Percentiles rank a stretch among this genome's conserved stretches.
Conservation (phyloP, 1,284 basidiomycete genomes). For the Macrocybe sp. region DNA sequence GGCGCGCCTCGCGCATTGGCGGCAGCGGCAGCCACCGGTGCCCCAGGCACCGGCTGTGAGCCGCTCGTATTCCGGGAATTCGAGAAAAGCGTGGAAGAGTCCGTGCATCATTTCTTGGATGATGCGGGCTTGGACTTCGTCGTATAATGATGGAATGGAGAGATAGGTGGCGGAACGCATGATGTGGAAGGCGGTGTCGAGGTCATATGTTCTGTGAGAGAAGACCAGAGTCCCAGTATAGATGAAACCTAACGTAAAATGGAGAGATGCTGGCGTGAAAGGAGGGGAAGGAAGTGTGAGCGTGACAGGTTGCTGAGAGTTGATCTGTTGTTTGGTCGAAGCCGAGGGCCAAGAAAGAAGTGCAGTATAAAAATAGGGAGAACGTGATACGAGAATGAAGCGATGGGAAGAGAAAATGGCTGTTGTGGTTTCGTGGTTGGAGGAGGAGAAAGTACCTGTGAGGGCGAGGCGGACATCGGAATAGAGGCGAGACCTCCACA, state of each 20-base stretch:
- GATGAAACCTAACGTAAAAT: constrained; percentile 92
- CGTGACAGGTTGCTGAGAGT: constrained; percentile 40
- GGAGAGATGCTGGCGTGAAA: constrained; percentile 91
- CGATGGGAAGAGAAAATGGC: constrained; percentile 89
- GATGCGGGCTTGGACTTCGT: constrained; percentile 78
- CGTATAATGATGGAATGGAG: constrained; percentile 66
- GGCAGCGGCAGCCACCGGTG: constrained; percentile 73
- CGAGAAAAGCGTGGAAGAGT: constrained; percentile 76
- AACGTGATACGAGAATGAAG: constrained; percentile 88
- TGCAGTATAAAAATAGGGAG: constrained; percentile 80
- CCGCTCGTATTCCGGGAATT: constrained; percentile 70
- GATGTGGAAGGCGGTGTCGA: constrained; percentile 88
- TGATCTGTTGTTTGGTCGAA: constrained; percentile 22
- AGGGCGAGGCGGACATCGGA: constrained; percentile 84
- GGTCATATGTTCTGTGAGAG: constrained; percentile 89
- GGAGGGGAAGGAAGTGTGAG: constrained; percentile 85
- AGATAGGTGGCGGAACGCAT: constrained; percentile 84
- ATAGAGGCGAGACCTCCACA: constrained; percentile 93
- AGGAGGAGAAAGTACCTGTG: constrained; percentile 54
- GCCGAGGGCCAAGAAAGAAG: constrained; percentile 53
- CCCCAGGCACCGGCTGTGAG: constrained; percentile 72
- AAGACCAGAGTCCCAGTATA: constrained; percentile 94
- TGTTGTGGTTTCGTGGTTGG: constrained; percentile 62
- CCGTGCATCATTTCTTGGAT: constrained; percentile 87
- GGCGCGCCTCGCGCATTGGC: constrained; percentile 72